A percentile compares a stretch with the other conserved stretches of the same genome.
Evolutionary conservation across 2,329 filamentous ascomycete genomes (phyloP).

Genomic region (Pseudocercospora crystallina): DNA sequence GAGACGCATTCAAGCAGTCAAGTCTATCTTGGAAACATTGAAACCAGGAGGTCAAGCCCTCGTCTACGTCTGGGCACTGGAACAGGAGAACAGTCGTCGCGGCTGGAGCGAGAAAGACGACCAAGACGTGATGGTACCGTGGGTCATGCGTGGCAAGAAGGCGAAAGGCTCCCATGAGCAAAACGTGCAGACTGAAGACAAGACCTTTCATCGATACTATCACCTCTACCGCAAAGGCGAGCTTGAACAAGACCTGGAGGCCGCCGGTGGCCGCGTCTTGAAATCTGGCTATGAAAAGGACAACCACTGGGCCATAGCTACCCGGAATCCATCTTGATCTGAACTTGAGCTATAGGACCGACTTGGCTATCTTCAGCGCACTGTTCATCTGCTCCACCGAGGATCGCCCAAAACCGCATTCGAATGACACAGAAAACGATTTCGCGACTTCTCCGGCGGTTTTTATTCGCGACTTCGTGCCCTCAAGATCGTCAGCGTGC

Average conservation of each 20-base stretch:
- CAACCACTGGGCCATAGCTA: conserved; percentile 78
- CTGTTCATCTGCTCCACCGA: no score
- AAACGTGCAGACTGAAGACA: conserved; percentile 27
- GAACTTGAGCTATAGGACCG: no score
- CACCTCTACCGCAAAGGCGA: conserved; percentile 88
- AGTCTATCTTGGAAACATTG: conserved; percentile 68
- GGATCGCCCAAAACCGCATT: conserved; percentile 41
- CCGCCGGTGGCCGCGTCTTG: conserved; percentile 72
- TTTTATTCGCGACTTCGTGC: conserved; percentile 40
- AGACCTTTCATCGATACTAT: conserved; percentile 86
- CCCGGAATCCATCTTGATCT: conserved; percentile 1
- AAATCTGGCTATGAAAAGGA: conserved; percentile 91
- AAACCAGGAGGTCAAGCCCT: conserved; percentile 63
- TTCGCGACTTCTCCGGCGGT: conserved; percentile 34
- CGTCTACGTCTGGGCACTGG: conserved; percentile 92
- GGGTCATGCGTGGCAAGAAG: conserved; percentile 66
- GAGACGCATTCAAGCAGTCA: conserved; percentile 71
- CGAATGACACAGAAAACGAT: conserved; percentile 42
- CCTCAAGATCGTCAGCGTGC: conserved; percentile 40
- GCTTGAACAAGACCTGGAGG: conserved; percentile 73
- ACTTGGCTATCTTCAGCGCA: no score
- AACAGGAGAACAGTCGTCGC: conserved; percentile 81
- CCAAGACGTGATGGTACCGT: conserved; percentile 94
- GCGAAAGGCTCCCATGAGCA: conserved; percentile 19
- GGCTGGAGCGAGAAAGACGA: conserved; percentile 82